Conservation (phyloP, 2,329 filamentous ascomycete genomes). For the Graphilbum fragrans region DNA sequence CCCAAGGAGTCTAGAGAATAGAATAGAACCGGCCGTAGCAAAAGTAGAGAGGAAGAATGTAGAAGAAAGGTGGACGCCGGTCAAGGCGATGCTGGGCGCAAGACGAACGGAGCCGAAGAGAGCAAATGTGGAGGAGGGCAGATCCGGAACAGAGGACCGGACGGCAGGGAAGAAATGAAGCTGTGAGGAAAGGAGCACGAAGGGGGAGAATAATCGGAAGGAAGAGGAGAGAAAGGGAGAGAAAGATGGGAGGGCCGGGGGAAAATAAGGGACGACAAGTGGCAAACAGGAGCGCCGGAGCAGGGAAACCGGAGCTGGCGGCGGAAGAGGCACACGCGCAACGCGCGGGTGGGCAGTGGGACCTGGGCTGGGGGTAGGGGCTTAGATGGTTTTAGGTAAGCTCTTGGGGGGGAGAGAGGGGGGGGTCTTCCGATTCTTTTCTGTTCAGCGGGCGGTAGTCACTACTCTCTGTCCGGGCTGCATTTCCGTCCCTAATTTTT, state of each 20-base stretch:
- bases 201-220: not conserved
- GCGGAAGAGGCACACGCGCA: slow-evolving; percentile 4
- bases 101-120: too few relatives aligned
- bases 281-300: slow-evolving; percentile 3
- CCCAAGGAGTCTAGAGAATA: too few relatives aligned
- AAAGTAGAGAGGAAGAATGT: too few relatives aligned
- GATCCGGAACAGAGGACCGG: not conserved
- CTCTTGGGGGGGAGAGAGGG: not conserved
- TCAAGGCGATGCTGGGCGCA: too few relatives aligned
- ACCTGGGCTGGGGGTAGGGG: not conserved
- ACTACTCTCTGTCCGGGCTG: not conserved
- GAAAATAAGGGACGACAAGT: slow-evolving; percentile 1
- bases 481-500: too few relatives aligned
- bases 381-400: not conserved
- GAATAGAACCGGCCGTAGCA: too few relatives aligned
- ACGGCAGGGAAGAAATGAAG: not conserved
- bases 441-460: not conserved
- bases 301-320: slow-evolving; percentile 3
- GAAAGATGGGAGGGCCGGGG: not conserved
- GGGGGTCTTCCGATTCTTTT: not conserved
- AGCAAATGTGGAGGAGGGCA: not conserved
- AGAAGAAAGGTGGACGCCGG: too few relatives aligned
- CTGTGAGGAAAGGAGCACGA: not conserved
- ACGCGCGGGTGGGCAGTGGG: slow-evolving; percentile 1
- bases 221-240: not conserved